These are phyloP conservation scores for Guadua angustifolia DNA, from an alignment of 176 grass and related monocot species.

Conservation along the genomic window DNA sequence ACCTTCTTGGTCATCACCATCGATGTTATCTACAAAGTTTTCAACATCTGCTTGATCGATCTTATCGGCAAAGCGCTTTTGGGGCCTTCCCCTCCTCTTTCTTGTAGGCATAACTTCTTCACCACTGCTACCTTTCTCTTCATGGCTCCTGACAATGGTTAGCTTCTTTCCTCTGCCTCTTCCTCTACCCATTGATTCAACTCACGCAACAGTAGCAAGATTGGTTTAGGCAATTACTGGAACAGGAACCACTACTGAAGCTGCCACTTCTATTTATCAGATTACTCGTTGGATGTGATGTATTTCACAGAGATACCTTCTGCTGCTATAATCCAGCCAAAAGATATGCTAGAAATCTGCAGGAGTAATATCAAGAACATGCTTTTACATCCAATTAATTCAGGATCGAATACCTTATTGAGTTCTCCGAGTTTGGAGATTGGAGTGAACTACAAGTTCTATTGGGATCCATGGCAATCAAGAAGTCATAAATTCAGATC, in stretches of 20 bases:
- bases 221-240: constrained; percentile 29
- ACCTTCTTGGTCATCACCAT: constrained; percentile 48
- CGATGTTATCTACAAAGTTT: constrained; percentile 52
- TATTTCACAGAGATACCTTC: constrained; percentile 21
- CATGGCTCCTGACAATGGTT: constrained; percentile 55
- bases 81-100: constrained; percentile 80
- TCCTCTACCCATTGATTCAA: constrained; percentile 72
- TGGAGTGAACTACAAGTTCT: constrained; percentile 17
- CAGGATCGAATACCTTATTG: constrained; percentile 3
- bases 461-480: constrained; percentile 50
- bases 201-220: constrained; percentile 9
- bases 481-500: constrained; percentile 45
- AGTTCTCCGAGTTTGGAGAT: not conserved
- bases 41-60: constrained; percentile 51
- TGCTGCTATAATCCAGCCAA: constrained; percentile 17
- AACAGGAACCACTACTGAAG: constrained; percentile 10
- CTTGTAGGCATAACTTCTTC: constrained; percentile 64
- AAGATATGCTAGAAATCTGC: constrained; percentile 48
- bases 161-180: constrained; percentile 69
- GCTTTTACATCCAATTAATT: constrained; percentile 16
- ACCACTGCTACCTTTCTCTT: constrained; percentile 63
- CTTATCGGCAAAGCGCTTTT: constrained; percentile 57
- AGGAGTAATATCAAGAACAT: constrained; percentile 3
- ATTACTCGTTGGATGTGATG: constrained; percentile 15
- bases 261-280: constrained; percentile 18